Conservation (phyloP, 352 stramenopile species). For the Pythium scleroteichum region DNA sequence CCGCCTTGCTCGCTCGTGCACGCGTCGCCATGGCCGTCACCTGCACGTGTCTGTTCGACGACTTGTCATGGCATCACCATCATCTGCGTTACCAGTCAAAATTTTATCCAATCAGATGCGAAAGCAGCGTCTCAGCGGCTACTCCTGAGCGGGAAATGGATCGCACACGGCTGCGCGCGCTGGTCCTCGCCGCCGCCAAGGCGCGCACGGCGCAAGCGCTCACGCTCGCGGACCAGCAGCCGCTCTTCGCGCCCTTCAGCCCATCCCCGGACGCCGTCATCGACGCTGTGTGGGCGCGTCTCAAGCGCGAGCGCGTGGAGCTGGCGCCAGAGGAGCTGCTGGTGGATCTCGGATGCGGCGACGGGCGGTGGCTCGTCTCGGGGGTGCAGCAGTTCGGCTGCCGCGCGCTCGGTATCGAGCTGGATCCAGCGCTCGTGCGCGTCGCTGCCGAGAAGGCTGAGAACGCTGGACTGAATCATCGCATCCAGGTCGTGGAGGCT, state of each 20-base stretch:
- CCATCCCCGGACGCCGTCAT: slow-evolving; percentile 62
- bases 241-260: slow-evolving; percentile 77
- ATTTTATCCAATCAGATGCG: slow-evolving; percentile 24
- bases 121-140: background rate
- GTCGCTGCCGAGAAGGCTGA: slow-evolving; percentile 33
- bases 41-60: background rate
- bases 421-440: slow-evolving; percentile 56
- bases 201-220: slow-evolving; percentile 46
- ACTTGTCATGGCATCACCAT: background rate
- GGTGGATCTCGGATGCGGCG: slow-evolving; percentile 81
- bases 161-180: slow-evolving; percentile 43
- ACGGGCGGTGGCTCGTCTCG: slow-evolving; percentile 77
- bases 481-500: slow-evolving; percentile 48
- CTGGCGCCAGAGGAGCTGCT: slow-evolving; percentile 52
- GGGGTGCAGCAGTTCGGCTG: slow-evolving; percentile 60
- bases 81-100: slow-evolving; percentile 31
- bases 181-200: slow-evolving; percentile 71
- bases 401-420: slow-evolving; percentile 67
- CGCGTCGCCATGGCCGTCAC: slow-evolving; percentile 29
- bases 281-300: slow-evolving; percentile 58
- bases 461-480: slow-evolving; percentile 28
- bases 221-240: slow-evolving; percentile 26
- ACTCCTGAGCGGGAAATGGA: background rate
- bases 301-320: slow-evolving; percentile 24
- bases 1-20: slow-evolving; percentile 20